Conservation (phyloP, 2,329 filamentous ascomycete species). For the Aspergillus flavus region DNA sequence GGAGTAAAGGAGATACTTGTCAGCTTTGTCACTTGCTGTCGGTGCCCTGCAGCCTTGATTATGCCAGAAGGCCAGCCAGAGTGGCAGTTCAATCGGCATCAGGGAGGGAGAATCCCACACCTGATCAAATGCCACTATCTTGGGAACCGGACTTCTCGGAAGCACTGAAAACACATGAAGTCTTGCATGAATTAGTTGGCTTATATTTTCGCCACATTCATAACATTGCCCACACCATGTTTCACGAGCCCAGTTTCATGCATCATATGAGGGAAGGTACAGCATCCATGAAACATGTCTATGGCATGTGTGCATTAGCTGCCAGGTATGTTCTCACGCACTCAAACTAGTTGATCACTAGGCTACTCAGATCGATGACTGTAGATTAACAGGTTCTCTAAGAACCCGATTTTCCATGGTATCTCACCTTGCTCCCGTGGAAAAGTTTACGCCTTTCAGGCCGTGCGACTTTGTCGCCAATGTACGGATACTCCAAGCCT, state of each 20-base stretch:
- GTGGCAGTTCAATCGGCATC: neutral
- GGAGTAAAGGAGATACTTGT: slow-evolving; percentile 13
- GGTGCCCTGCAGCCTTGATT: slow-evolving; percentile 17
- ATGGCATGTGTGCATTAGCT: slow-evolving; percentile 26
- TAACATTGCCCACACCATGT: slow-evolving; percentile 27
- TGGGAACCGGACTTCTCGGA: neutral
- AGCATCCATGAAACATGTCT: slow-evolving; percentile 20
- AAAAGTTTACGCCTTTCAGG: slow-evolving; percentile 15
- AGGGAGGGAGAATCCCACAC: neutral
- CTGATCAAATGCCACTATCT: neutral
- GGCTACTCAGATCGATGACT: slow-evolving; percentile 1
- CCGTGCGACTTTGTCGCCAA: slow-evolving; percentile 16
- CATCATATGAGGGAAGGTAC: slow-evolving; percentile 18
- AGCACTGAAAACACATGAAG: slow-evolving; percentile 6
- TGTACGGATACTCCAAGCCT: slow-evolving; percentile 19
- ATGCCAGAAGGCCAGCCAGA: neutral
- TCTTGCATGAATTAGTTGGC: slow-evolving; percentile 19
- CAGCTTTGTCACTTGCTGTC: slow-evolving; percentile 18
- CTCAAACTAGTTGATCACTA: neutral
- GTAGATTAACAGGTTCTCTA: slow-evolving; percentile 17
- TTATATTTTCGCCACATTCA: slow-evolving; percentile 28
- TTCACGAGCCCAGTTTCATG: slow-evolving; percentile 24
- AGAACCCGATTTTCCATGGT: slow-evolving; percentile 13
- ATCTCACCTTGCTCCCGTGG: slow-evolving; percentile 20
- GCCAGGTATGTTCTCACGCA: slow-evolving; percentile 17